phyloP scores from a whole-genome alignment of 2,329 filamentous ascomycete genomes.

The Fusarium sp. region DNA sequence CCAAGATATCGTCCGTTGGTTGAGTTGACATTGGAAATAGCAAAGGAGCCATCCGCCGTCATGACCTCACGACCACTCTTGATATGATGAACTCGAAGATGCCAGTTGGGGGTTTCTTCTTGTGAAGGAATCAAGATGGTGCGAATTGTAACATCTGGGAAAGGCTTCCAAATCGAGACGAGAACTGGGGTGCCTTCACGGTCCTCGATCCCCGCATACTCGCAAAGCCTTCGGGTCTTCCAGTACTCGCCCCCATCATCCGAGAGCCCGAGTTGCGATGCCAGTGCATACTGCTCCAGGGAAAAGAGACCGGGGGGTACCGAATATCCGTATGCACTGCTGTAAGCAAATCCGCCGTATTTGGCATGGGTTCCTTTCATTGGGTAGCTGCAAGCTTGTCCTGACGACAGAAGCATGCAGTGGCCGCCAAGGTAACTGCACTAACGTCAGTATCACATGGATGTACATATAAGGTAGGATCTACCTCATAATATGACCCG shows the following conservation, averaged over 20 bases:
- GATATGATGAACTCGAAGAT: constrained; percentile 72
- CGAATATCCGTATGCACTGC: constrained; percentile 78
- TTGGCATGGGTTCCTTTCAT: constrained; percentile 85
- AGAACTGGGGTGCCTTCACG: constrained; percentile 67
- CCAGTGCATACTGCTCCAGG: constrained; percentile 79
- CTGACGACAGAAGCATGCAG: constrained; percentile 78
- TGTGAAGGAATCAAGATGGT: constrained; percentile 73
- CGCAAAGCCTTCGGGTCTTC: constrained; percentile 77
- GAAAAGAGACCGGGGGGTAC: constrained; percentile 80
- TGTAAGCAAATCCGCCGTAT: constrained; percentile 83
- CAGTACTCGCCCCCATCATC: constrained; percentile 82
- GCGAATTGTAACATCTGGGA: constrained; percentile 71
- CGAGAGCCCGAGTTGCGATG: constrained; percentile 79
- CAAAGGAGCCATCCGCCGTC: constrained; percentile 80
- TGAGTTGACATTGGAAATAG: constrained; percentile 67
- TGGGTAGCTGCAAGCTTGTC: constrained; percentile 84
- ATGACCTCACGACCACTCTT: constrained; percentile 68
- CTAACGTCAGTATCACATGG: not conserved
- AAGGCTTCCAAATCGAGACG: constrained; percentile 76
- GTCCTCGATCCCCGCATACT: constrained; percentile 69
- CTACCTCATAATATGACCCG: constrained; percentile 75
- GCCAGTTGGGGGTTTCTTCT: constrained; percentile 71
- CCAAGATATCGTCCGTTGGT: constrained; percentile 61
- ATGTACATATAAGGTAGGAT: not conserved
- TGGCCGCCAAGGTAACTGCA: constrained; percentile 74